Conservation (phyloP, 2,329 filamentous ascomycete species). For the Neophaeococcomyces mojaviensis region DNA sequence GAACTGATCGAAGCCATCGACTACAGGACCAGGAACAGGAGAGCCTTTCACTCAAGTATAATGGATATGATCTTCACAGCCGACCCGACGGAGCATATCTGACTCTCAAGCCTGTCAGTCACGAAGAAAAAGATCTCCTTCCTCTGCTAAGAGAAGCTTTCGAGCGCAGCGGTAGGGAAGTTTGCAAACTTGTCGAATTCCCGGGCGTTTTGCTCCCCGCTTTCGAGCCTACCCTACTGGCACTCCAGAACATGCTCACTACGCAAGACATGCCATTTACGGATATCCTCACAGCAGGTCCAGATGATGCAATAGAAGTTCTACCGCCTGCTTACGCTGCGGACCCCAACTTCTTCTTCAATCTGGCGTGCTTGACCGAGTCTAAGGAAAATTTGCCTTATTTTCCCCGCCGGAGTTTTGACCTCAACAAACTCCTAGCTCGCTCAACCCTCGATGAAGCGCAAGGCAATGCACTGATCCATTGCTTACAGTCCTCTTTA, state of each 20-base stretch:
- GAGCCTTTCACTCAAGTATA: background rate
- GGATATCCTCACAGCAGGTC: constrained; percentile 36
- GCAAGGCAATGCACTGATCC: too few relatives aligned
- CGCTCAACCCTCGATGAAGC: too few relatives aligned
- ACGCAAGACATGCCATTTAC: constrained; percentile 44
- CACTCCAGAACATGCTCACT: constrained; percentile 46
- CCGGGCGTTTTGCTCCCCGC: constrained; percentile 51
- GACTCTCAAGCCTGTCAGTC: background rate
- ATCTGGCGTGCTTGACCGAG: too few relatives aligned
- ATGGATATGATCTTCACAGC: background rate
- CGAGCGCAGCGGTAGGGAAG: background rate
- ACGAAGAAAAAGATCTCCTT: background rate
- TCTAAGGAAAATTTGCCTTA: too few relatives aligned
- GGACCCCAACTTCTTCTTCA: background rate
- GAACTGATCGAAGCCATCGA: background rate
- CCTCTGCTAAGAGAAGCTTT: background rate
- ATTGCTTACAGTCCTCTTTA: too few relatives aligned
- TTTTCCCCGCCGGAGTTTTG: too few relatives aligned
- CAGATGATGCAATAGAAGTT: background rate
- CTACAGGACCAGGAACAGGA: constrained; percentile 4
- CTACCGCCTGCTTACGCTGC: background rate
- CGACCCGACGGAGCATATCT: background rate
- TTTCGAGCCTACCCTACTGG: constrained; percentile 49
- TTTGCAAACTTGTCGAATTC: constrained; percentile 48
- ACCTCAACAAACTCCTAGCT: too few relatives aligned